Evolutionary conservation across 495 filamentous ascomycete species (phyloP), one percentile per base, ranked within the genome.

Genomic region (Sordaria brevicollis): DNA sequence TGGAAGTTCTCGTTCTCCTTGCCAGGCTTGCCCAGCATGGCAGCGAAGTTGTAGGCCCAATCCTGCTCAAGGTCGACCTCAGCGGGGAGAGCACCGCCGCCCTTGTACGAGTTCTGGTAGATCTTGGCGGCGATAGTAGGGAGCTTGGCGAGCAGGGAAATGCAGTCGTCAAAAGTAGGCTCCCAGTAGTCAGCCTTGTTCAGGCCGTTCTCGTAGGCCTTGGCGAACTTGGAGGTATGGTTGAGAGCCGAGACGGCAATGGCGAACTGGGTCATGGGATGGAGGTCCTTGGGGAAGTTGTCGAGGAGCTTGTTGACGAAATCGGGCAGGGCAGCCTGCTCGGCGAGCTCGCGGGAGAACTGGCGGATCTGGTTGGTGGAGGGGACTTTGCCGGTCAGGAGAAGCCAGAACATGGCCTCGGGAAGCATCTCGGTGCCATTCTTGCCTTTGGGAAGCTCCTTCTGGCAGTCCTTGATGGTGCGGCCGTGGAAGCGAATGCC

Each of bases 321-420:
- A 67, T 84, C 83, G 66, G 95, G 95, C n/a, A 99, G 86, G 69
- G 85, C 80, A 35, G 91, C 89, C 78, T 97, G 90, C 79, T 94
- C 91, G 43, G 95, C 95, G 31, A 97, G 86, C 78, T 96, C 91
- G 43, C 89, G 86, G 43, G 92, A 95, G 72, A 99, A 88, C 57
- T 82, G 82, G 74, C 95, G 92, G 67, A 93, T 86, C 80, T 99
- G 95, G 38, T 80, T 79, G 31, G 89, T 90, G 3, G 91, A 91
- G 10, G 95, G 95, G 31, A 99, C 92, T 79, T 94, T 86, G 69
- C 95, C 96, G 9, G 95, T 99, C 71, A 99, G 82, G 17, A 99
- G 90, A 33, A 99, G 90, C 95, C 95, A 99, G 87, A 99, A 99
- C 95, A 99, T 98, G 77, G 93, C 90, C 81, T 99, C 95, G 39